These are phyloP conservation scores for Pyracantha coccinea DNA, from an alignment of 331 rosid species.

Conservation along the genomic window DNA sequence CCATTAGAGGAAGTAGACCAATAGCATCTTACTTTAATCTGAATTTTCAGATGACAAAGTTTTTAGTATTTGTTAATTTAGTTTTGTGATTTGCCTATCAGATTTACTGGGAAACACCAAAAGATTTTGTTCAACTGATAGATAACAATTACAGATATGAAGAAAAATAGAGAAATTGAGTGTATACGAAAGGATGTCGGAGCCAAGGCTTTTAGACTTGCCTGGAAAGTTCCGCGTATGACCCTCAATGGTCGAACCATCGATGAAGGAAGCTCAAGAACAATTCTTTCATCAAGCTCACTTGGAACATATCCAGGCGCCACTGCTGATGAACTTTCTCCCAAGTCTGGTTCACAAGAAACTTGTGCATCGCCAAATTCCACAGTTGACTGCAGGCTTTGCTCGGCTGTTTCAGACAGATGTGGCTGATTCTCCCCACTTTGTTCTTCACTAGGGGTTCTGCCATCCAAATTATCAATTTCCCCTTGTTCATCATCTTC, in stretches of 20 bases:
- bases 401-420: constrained; percentile 39
- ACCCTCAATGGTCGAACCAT: constrained; percentile 93
- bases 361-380: constrained; percentile 43
- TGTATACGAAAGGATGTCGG: constrained; percentile 7
- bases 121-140: background rate
- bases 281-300: constrained; percentile 85
- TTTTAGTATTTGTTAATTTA: background rate
- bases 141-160: background rate
- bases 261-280: constrained; percentile 81
- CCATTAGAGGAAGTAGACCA: background rate
- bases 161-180: background rate
- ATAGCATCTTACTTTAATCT: background rate
- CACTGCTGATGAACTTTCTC: constrained; percentile 55
- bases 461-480: constrained; percentile 47
- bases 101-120: background rate
- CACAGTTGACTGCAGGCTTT: constrained; percentile 28
- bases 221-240: constrained; percentile 89
- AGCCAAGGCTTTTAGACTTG: constrained; percentile 30
- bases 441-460: constrained; percentile 28
- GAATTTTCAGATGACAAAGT: background rate
- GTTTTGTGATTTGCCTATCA: background rate
- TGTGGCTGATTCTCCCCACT: constrained; percentile 37
- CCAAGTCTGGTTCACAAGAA: constrained; percentile 39
- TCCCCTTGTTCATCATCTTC: constrained; percentile 66
- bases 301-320: constrained; percentile 85